Percentiles rank a stretch among this genome's conserved stretches.
Conservation (phyloP, 306 rosid species). For the Glycine latifolia region DNA sequence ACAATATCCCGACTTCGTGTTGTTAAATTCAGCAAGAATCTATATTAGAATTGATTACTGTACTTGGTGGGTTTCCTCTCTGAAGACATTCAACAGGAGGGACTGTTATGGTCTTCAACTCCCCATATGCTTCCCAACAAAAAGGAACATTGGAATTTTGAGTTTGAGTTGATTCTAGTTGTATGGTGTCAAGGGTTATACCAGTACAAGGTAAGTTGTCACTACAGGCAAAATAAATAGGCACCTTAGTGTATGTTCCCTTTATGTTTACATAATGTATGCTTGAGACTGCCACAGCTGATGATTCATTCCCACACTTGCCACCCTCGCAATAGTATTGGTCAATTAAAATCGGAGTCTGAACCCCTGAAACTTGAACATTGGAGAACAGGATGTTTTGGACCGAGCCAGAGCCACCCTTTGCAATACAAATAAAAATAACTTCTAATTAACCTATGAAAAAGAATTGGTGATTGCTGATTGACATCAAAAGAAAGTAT, state of each 20-base stretch:
- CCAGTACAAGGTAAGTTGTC: constrained; percentile 73
- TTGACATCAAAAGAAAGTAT: too few species aligned
- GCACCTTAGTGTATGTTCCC: constrained; percentile 70
- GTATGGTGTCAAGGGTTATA: constrained; percentile 69
- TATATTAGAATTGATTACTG: constrained; percentile 31
- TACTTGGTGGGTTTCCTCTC: constrained; percentile 54
- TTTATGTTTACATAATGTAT: constrained; percentile 59
- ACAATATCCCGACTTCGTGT: neutral
- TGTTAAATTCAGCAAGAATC: constrained; percentile 58
- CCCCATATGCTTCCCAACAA: constrained; percentile 88
- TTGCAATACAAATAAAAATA: constrained; percentile 10
- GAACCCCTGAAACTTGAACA: constrained; percentile 74
- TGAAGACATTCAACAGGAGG: constrained; percentile 68
- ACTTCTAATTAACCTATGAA: neutral
- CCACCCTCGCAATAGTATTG: constrained; percentile 83
- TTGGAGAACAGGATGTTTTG: constrained; percentile 72
- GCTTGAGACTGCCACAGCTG: constrained; percentile 79
- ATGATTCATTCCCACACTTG: constrained; percentile 60
- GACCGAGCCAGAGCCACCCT: constrained; percentile 92
- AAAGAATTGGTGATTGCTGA: too few species aligned
- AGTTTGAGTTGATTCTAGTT: constrained; percentile 46
- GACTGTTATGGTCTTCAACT: constrained; percentile 59
- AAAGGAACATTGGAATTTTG: constrained; percentile 51
- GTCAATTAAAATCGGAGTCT: constrained; percentile 72
- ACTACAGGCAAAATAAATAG: constrained; percentile 82